phyloP scores from a whole-genome alignment of 176 grass and related monocot genomes.

The Tillandsia leiboldiana region DNA sequence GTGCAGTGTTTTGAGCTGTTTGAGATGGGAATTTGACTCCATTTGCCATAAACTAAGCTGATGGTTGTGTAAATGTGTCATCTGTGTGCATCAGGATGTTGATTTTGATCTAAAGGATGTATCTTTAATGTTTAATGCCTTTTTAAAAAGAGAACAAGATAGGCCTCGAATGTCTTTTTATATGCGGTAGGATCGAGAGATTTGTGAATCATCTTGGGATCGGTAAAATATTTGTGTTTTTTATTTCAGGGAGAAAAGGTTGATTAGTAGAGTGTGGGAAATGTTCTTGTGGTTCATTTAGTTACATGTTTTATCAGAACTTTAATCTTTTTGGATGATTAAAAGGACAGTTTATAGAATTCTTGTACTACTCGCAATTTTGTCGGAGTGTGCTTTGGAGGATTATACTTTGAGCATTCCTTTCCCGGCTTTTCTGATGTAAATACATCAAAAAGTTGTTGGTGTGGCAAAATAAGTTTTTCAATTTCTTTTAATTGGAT shows the following conservation, averaged over 20 bases:
- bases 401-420: background rate
- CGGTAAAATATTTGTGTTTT: too few relatives aligned
- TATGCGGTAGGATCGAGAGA: too few relatives aligned
- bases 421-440: background rate
- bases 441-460: background rate
- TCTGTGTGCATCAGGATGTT: conserved; percentile 5
- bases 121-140: too few relatives aligned
- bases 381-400: background rate
- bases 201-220: too few relatives aligned
- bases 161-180: too few relatives aligned
- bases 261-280: too few relatives aligned
- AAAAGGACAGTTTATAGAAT: background rate
- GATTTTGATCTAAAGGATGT: too few relatives aligned
- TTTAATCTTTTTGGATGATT: too few relatives aligned
- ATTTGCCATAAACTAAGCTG: background rate
- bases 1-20: background rate
- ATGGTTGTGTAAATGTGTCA: background rate
- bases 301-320: too few relatives aligned
- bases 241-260: too few relatives aligned
- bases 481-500: background rate
- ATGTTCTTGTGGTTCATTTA: too few relatives aligned
- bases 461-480: background rate
- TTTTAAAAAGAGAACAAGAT: too few relatives aligned
- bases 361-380: background rate
- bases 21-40: background rate